Evolutionary conservation across 2,329 filamentous ascomycete genomes (phyloP), one percentile per base, ranked within the genome.

Genomic region (Alternaria solani): DNA sequence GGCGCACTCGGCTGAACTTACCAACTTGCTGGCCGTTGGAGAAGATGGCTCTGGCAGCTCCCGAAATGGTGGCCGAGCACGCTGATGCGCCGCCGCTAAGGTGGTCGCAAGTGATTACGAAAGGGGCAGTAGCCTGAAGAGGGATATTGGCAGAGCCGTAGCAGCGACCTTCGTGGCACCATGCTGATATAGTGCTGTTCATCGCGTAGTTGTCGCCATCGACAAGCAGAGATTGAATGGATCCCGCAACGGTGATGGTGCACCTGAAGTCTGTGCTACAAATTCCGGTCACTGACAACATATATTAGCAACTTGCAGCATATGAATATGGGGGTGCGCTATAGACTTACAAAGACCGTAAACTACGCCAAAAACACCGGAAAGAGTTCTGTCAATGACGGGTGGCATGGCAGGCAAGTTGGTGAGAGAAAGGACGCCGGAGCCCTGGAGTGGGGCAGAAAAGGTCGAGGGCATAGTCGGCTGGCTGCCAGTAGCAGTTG

Each of bases 371-470:
- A 59, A 32, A 20, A 49, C 36, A 43, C 49, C 49, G 1, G 56
- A 26, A 5, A 59, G 25, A n/a, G 26, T 28, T 26, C 49, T 48
- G 51, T 59, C 56, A 20, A 59, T 48, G 42, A 59, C 42, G 8
- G 56, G n/a, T n/a, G 56, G 56, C 51, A 59, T 28, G 20, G 56
- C 56, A 26, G 56, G 56, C 12, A 59, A 5, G 48, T 59, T 59
- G 32, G 41, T 4, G 18, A 59, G 56, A 26, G 41, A 12, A 20
- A 59, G 51, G 23, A 47, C 23, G 23, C 56, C 56, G 20, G 20
- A 11, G 9, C 56, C 56, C 26, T 55, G 56, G 4, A 55, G 36
- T 6, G 56, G 56, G 9, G 56, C 56, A 34, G 56, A 55, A 25
- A 59, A 59, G 39, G 9, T 54, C 14, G 56, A 55, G 14, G 56